These are phyloP conservation scores for Podospora fimiseda DNA, from an alignment of 495 filamentous ascomycete genomes.

Conservation along the genomic window DNA sequence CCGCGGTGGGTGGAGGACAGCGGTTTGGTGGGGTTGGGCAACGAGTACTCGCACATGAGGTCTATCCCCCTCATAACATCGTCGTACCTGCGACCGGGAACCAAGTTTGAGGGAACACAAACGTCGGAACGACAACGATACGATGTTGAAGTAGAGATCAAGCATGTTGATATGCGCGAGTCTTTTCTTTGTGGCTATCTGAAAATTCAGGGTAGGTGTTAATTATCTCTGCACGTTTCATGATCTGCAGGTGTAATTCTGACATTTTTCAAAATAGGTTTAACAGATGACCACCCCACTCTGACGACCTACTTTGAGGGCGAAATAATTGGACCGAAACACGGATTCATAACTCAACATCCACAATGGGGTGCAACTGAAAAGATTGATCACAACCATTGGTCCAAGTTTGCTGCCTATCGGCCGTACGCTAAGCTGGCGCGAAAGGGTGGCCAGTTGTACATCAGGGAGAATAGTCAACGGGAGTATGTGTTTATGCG, in stretches of 20 bases:
- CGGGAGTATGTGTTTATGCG: slow-evolving; percentile 96
- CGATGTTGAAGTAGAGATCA: slow-evolving; percentile 94
- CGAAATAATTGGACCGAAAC: slow-evolving; percentile 93
- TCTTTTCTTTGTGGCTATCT: slow-evolving; percentile 95
- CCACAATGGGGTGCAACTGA: slow-evolving; percentile 87
- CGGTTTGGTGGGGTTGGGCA: slow-evolving; percentile 41
- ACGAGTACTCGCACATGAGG: slow-evolving; percentile 61
- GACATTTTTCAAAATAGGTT: slow-evolving; percentile 52
- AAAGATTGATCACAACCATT: slow-evolving; percentile 89
- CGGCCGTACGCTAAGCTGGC: slow-evolving; percentile 68
- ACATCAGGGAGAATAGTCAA: slow-evolving; percentile 66
- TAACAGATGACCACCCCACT: slow-evolving; percentile 93
- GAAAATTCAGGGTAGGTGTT: slow-evolving; percentile 78
- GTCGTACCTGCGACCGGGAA: slow-evolving; percentile 80
- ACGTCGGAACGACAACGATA: slow-evolving; percentile 86
- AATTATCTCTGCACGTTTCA: background rate
- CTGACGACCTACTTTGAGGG: slow-evolving; percentile 97
- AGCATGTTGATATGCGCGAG: slow-evolving; percentile 89
- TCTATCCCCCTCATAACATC: slow-evolving; percentile 60
- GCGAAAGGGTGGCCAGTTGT: slow-evolving; percentile 48
- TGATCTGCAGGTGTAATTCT: background rate
- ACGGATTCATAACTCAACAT: slow-evolving; percentile 86
- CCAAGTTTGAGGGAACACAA: slow-evolving; percentile 84
- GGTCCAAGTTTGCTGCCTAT: slow-evolving; percentile 85
- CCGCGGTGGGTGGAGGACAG: slow-evolving; percentile 26